Base-by-base conservation (phyloP, 495 filamentous ascomycete genomes). In the Neurospora sublineolata region DNA sequence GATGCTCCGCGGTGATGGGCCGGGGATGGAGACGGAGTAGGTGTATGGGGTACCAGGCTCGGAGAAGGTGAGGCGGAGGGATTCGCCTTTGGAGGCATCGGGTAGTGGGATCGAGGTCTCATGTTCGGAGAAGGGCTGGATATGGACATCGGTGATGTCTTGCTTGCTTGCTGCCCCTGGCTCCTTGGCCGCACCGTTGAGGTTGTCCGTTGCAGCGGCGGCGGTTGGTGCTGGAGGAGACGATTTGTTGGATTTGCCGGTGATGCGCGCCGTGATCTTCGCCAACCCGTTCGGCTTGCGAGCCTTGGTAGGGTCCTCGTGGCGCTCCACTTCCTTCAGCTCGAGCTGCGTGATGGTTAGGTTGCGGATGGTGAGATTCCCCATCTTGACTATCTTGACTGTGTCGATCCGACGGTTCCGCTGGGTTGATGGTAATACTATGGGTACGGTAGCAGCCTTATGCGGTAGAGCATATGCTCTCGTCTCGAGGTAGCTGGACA, bases 331-430 rank as follows among this genome's bases (percentile, higher is more conserved):
- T 71, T 86, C 81, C 80, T 88, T 92, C 75, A 98, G 83, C 60
- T 89, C 86, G 37, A 97, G 82, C 1, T 89, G 84, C 7, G 86
- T 92, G 73, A 88, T 83, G 42, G 94, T 94, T 71, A 97, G 85
- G 78, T 99, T 99, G 74, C 94, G 94, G 79, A 99, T 89, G 6
- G 88, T 93, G 60, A 98, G 80, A 70, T 83, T 74, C 67, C 78
- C 73, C 76, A 77, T 77, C 67, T 42, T 70, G 75, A 37, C 23
- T 38, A 12, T 42, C 27, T 18, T 30, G 27, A 23, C 8, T 68
- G 60, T 41, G 52, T 64, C 52, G 27, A 64, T 64, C 52, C 52
- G 52, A 9, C 27, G 14, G 27, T 64, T 64, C 52, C 52, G 52
- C 52, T 27, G 6, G 52, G 6, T 36, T 30, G 52, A 64, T 64